These are phyloP conservation scores for Lophiotrema nucula DNA, from an alignment of 495 filamentous ascomycete species.

Conservation along the genomic window DNA sequence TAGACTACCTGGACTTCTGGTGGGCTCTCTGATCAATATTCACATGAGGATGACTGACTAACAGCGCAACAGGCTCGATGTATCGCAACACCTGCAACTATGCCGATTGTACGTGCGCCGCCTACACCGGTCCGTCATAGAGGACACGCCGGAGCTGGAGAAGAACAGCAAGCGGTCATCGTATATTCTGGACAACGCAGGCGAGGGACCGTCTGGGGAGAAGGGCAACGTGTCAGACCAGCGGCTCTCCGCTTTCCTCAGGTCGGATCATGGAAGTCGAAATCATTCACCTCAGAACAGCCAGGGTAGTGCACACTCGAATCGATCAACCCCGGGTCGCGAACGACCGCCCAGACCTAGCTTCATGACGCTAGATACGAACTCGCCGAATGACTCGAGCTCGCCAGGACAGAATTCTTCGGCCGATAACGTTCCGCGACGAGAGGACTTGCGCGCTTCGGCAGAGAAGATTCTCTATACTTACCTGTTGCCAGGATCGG, in stretches of 20 bases:
- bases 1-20: constrained; percentile 99
- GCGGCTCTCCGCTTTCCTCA: constrained; percentile 82
- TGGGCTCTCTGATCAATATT: constrained; percentile 38
- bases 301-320: constrained; percentile 41
- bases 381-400: constrained; percentile 57
- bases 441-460: constrained; percentile 83
- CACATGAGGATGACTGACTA: background rate
- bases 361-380: constrained; percentile 65
- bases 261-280: constrained; percentile 63
- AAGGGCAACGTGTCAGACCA: constrained; percentile 69
- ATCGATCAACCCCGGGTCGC: constrained; percentile 39
- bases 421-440: constrained; percentile 66
- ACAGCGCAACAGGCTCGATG: constrained; percentile 80
- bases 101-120: constrained; percentile 98
- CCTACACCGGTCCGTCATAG: constrained; percentile 85
- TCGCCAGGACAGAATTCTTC: constrained; percentile 36
- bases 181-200: constrained; percentile 61
- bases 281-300: constrained; percentile 71
- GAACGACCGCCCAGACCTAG: constrained; percentile 67
- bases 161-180: constrained; percentile 85
- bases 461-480: constrained; percentile 98
- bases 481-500: constrained; percentile 84
- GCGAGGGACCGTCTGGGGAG: constrained; percentile 51
- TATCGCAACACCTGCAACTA: constrained; percentile 96
- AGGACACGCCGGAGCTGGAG: constrained; percentile 88